Percentiles rank a stretch among this genome's conserved stretches.
phyloP scores from a whole-genome alignment of 2,329 filamentous ascomycete species.

The Colletotrichum plurivorum region DNA sequence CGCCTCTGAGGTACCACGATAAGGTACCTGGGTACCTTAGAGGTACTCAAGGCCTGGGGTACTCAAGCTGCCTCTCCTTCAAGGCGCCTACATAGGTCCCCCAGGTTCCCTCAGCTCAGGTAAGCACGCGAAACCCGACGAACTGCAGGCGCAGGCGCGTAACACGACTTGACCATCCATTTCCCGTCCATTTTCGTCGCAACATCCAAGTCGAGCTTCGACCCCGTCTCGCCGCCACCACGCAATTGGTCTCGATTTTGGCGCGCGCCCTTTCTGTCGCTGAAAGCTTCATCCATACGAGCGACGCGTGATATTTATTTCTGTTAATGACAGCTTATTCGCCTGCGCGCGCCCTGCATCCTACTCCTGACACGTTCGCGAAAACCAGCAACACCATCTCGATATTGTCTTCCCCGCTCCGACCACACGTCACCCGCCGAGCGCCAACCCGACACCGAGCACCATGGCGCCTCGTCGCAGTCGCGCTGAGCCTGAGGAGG shows the following conservation, averaged over 20 bases:
- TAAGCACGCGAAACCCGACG: conserved; percentile 41
- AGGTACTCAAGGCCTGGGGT: too few species aligned
- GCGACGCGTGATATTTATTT: conserved; percentile 23
- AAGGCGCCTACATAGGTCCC: conserved; percentile 6
- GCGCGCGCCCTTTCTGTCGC: conserved; percentile 10
- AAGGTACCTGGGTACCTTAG: too few species aligned
- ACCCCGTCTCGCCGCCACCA: conserved; percentile 28
- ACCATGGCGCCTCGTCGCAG: conserved; percentile 40
- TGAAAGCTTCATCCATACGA: background rate
- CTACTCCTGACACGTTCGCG: conserved; percentile 35
- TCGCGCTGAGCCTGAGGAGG: conserved; percentile 38
- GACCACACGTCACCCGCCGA: conserved; percentile 34
- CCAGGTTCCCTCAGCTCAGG: conserved; percentile 36
- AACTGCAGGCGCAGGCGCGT: conserved; percentile 39
- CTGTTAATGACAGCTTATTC: conserved; percentile 27
- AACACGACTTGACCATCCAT: conserved; percentile 35
- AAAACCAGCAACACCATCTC: conserved; percentile 29
- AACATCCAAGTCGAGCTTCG: conserved; percentile 30
- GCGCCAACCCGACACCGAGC: conserved; percentile 22
- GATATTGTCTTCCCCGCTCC: conserved; percentile 39
- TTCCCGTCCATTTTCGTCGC: conserved; percentile 40
- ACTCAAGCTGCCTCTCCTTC: background rate
- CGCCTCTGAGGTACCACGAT: too few species aligned
- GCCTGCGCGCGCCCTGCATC: conserved; percentile 28
- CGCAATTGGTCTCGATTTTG: conserved; percentile 26